A percentile compares a stretch with the other conserved stretches of the same genome.
Evolutionary conservation across 163 green algal genomes (phyloP).

Genomic region (Chlamydomonas reinhardtii): DNA sequence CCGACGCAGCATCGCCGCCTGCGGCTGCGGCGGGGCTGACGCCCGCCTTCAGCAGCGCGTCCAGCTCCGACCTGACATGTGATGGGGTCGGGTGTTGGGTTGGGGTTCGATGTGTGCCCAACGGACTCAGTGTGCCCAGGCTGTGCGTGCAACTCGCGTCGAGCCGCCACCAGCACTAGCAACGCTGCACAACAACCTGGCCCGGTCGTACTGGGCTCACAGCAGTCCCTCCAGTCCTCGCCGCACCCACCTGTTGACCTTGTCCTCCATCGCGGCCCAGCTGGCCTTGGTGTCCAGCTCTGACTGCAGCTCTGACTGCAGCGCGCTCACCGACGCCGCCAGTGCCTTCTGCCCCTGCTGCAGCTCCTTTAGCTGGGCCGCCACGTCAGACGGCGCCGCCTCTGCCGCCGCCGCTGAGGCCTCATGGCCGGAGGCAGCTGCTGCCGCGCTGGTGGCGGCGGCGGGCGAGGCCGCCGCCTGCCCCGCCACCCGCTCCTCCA

Average conservation of each 20-base stretch:
- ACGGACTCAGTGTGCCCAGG: too few relatives aligned
- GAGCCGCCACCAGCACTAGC: too few relatives aligned
- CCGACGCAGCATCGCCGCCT: not conserved
- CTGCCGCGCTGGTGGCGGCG: too few relatives aligned
- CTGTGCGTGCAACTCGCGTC: too few relatives aligned
- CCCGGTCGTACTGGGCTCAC: too few relatives aligned
- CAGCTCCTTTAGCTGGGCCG: constrained; percentile 34
- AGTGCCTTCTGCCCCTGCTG: constrained; percentile 19
- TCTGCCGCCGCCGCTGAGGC: not conserved
- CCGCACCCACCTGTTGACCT: constrained; percentile 9
- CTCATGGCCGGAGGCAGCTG: not conserved
- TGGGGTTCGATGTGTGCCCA: too few relatives aligned
- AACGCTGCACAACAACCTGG: too few relatives aligned
- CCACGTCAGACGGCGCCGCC: not conserved
- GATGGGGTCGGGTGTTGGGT: too few relatives aligned
- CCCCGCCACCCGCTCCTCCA: constrained; percentile 20
- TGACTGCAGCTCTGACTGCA: constrained; percentile 36
- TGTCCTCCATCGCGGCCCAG: constrained; percentile 10
- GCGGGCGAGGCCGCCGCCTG: not conserved
- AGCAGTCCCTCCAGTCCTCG: too few relatives aligned
- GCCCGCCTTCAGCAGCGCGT: constrained; percentile 23
- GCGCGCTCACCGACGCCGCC: constrained; percentile 14
- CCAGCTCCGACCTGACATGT: constrained; percentile 11
- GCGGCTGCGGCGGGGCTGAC: not conserved
- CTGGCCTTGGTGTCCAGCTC: constrained; percentile 3